These are phyloP conservation scores for Pleurotus tuoliensis DNA, from an alignment of 768 basidiomycete genomes.

Conservation along the genomic window DNA sequence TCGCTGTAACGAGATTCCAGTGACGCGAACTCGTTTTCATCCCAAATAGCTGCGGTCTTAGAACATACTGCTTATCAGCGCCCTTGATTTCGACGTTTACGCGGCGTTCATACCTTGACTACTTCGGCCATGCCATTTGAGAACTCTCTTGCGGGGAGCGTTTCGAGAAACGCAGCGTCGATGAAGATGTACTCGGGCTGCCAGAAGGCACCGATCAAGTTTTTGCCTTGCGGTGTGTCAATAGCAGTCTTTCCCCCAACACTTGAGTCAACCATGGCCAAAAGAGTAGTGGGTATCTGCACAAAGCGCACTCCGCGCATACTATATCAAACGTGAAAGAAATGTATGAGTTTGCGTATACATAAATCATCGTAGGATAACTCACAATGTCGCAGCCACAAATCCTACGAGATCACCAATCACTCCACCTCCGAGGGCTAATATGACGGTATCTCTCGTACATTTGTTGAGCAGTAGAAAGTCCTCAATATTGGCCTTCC, in stretches of 20 bases:
- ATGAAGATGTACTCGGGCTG: constrained; percentile 98
- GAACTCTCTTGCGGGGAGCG: constrained; percentile 87
- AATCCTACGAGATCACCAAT: constrained; percentile 97
- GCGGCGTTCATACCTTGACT: constrained; percentile 66
- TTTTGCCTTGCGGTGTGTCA: constrained; percentile 97
- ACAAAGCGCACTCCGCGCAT: constrained; percentile 97
- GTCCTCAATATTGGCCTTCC: constrained; percentile 93
- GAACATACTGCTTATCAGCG: neutral
- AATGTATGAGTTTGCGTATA: constrained; percentile 2
- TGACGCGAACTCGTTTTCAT: constrained; percentile 81
- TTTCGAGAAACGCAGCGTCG: constrained; percentile 93
- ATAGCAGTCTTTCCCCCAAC: constrained; percentile 99
- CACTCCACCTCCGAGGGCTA: constrained; percentile 95
- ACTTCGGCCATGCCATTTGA: constrained; percentile 99
- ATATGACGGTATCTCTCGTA: constrained; percentile 87
- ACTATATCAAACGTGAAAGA: constrained; percentile 36
- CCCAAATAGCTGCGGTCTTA: constrained; percentile 99
- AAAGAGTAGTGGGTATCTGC: constrained; percentile 93
- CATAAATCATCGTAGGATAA: neutral
- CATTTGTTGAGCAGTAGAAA: constrained; percentile 84
- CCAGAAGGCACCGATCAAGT: constrained; percentile 98
- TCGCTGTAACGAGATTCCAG: constrained; percentile 84
- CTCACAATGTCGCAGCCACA: constrained; percentile 92
- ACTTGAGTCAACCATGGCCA: constrained; percentile 98
- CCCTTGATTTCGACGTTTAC: too few relatives aligned